Evolutionary conservation across 1,284 basidiomycete species (phyloP), one percentile per base, ranked within the genome.

Genomic region (Ceratobasidium theobromae): DNA sequence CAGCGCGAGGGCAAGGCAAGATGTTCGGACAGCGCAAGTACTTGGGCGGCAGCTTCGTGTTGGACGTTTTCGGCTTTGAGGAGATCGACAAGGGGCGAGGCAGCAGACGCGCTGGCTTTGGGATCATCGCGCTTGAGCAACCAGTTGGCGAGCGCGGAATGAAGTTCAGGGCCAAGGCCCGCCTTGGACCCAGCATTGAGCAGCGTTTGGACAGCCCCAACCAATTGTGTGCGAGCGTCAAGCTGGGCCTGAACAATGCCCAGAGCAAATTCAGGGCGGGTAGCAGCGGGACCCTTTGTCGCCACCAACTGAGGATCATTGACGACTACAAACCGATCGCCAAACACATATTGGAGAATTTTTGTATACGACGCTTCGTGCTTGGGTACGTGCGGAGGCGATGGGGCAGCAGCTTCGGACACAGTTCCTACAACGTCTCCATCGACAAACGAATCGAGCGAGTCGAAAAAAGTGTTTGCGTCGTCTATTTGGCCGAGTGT

Each of bases 291-390:
- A 23, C 92, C 90, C 70, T 88, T 83, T 16, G 86, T 77, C 6
- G 83, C 73, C 62, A 93, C 86, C 21, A 89, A 81, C 16, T 83
- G 78, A 0, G 93, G 93, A 16, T 88, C 86, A 77, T 99, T 99
- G 74, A 88, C 82, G 67, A 99, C 82, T 69, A 93, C 87, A 1
- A 99, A 81, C 1, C 92, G 86, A n/a, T 89, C 85, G 30, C 79
- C 81, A 73, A 98, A 98, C 38, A 96, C 78, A 70, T 92, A 88
- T 28, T 84, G 77, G 57, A 99, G 86, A 60, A 98, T 89, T 74
- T 89, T 89, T 70, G 89, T 93, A 81, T 99, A 99, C 4, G 94
- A 89, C 12, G 85, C 80, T 78, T 99, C 96, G 75, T 98, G 93
- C 74, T 88, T 87, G 32, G 95, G 94, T 40, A 93, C 78, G 69